Evolutionary conservation across 1,284 basidiomycete species (phyloP).

Genomic region (Polyporus tsugae): DNA sequence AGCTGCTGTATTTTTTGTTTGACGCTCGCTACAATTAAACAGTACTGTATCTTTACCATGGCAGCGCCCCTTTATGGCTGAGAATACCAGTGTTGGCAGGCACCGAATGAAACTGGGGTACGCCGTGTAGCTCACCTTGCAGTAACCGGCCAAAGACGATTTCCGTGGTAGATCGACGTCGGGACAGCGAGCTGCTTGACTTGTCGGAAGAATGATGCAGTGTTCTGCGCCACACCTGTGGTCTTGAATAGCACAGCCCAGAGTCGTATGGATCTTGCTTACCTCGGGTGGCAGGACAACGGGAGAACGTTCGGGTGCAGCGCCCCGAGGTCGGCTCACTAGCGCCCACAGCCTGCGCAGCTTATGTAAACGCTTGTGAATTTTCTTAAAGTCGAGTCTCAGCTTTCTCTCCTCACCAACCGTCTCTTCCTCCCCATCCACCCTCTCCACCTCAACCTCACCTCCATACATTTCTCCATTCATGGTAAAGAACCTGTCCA

Average conservation of each 20-base stretch:
- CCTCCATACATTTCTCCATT: neutral
- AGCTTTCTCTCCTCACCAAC: constrained; percentile 8
- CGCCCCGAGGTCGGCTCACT: neutral
- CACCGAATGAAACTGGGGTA: neutral
- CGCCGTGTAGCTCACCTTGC: neutral
- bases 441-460: neutral
- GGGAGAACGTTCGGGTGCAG: constrained; percentile 6
- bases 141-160: neutral
- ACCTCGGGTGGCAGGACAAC: neutral
- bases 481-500: constrained; percentile 28
- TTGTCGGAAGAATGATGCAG: constrained; percentile 5
- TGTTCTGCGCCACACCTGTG: neutral
- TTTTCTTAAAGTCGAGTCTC: constrained; percentile 23
- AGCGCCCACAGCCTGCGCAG: constrained; percentile 10
- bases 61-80: neutral
- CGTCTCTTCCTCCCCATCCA: constrained; percentile 9
- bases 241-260: neutral
- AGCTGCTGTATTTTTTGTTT: constrained; percentile 3
- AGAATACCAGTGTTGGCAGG: neutral
- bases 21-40: neutral
- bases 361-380: constrained; percentile 26
- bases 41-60: neutral
- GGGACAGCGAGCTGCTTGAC: neutral
- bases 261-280: neutral
- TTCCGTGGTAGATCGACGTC: neutral